Evolutionary conservation across 495 filamentous ascomycete species (phyloP).

Genomic region (Daldinia vernicosa): DNA sequence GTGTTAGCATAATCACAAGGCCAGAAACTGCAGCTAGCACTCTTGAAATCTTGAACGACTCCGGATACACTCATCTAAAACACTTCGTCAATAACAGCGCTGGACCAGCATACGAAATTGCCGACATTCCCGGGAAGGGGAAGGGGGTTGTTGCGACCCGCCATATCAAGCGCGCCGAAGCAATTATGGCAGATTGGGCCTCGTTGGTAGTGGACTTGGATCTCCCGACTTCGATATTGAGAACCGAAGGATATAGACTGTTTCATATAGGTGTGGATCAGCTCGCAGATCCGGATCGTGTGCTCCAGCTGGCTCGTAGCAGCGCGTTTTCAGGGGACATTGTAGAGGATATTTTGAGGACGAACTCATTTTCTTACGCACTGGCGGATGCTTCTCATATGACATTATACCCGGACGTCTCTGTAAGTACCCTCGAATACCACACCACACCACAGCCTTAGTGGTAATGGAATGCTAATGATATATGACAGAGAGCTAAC

Average conservation of each 20-base stretch:
- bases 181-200: conserved; percentile 52
- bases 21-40: conserved; percentile 47
- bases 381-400: conserved; percentile 47
- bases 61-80: conserved; percentile 22
- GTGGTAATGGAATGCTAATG: neutral
- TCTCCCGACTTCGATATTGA: conserved; percentile 46
- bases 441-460: neutral
- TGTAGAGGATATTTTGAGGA: conserved; percentile 53
- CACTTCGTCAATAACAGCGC: conserved; percentile 5
- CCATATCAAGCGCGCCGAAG: conserved; percentile 43
- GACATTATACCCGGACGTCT: conserved; percentile 50
- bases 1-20: conserved; percentile 49
- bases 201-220: conserved; percentile 46
- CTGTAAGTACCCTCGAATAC: conserved; percentile 36
- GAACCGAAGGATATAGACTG: conserved; percentile 43
- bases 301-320: conserved; percentile 46
- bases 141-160: conserved; percentile 51
- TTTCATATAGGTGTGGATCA: conserved; percentile 49
- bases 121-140: conserved; percentile 51
- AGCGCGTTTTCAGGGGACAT: conserved; percentile 46
- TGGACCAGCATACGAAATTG: conserved; percentile 40
- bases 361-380: conserved; percentile 50
- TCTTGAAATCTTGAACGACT: conserved; percentile 42
- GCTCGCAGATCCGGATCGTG: conserved; percentile 45
- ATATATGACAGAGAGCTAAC: conserved; percentile 48